Evolutionary conservation across 805 yeast genomes (phyloP), one percentile per base, ranked within the genome.

Genomic region (Pachysolen tannophilus): DNA sequence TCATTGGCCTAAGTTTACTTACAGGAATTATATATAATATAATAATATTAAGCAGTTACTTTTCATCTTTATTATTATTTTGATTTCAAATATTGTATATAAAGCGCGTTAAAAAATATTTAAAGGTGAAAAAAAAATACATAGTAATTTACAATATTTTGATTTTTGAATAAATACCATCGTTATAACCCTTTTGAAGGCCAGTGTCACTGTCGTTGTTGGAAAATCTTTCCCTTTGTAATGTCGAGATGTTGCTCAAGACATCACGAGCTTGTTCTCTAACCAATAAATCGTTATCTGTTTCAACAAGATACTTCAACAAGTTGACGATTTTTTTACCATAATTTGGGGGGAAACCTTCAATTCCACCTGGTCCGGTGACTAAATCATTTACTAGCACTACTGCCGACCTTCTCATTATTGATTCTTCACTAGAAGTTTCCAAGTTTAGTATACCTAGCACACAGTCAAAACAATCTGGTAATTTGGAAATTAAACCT

Each of bases 381-480:
- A 81, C 51, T 34, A 82, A 53, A 49, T 81, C 90, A 43, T 70
- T 65, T 2, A 85, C 57, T 17, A 87, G 54, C 9, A 79, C 82
- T 3, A 86, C 66, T 0, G 95, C 85, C 1, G 94, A 64, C 26
- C 96, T 64, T 42, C 94, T 66, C 70, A 87, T 67, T 0, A 78
- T 57, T 9, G 80, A 66, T n/a, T 55, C 58, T 3, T 65, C 67
- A 32, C 43, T 52, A 1, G 41, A 43, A 17, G 48, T 61, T 52
- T 65, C 95, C 69, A 65, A 72, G 47, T 52, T 77, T 34, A 92
- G 52, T 0, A 90, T 69, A 6, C 95, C 95, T 21, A 82, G 53
- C 0, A 84, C 75, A 49, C 94, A 78, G 49, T 87, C 96, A 29
- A 84, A 56, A 7, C 80, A 67, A 33, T 78, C 82, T 1, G 54